Base-by-base conservation (phyloP, 169 alveolate species). In the Cryptosporidium tyzzeri region DNA sequence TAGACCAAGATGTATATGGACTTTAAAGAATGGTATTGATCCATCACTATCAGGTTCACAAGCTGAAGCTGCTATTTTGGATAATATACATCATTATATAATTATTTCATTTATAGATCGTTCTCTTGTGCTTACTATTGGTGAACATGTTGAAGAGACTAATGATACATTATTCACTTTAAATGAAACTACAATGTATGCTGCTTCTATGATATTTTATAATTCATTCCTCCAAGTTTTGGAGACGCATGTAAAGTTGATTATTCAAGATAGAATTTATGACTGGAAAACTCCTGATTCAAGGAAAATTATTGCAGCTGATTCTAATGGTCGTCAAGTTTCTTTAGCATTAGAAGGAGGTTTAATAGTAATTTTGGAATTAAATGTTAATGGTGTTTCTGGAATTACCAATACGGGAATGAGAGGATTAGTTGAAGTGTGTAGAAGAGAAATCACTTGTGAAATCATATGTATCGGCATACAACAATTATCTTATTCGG, bases 1-100 rank as follows among this genome's bases (percentile, higher is more conserved):
- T 0, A 94, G 96, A 61, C 99, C 99, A 14, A 92, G 95, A 62
- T 98, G 97, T 41, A 97, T 99, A 26, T 98, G 98, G 98, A 95
- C 99, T 9, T 62, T 98, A 44, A 97, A 96, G 87, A 94, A 94
- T 73, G 93, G 93, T n/a, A 48, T 48, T 48, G 55, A 48, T 16
- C 55, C 55, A 12, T 12, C 86, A 68, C 2, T 71, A 53, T 14
- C 23, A 37, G 18, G 29, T 18, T 37, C 86, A 23, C 44, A 74
- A 33, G 86, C 26, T 14, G 37, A 33, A 68, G 29, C 74, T 10
- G 45, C 48, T 18, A 21, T 18, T 23, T 21, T 68, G 26, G 95
- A 93, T 74, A 94, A 92, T 84, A 93, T 61, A 69, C 95, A 96
- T 84, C 97, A 97, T 85, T 98, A 91, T 93, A 98, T 98, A 69